Percentiles rank a stretch among this genome's conserved stretches.
Conservation (phyloP, 164 flowering plant genomes). For the Berberis thunbergii region DNA sequence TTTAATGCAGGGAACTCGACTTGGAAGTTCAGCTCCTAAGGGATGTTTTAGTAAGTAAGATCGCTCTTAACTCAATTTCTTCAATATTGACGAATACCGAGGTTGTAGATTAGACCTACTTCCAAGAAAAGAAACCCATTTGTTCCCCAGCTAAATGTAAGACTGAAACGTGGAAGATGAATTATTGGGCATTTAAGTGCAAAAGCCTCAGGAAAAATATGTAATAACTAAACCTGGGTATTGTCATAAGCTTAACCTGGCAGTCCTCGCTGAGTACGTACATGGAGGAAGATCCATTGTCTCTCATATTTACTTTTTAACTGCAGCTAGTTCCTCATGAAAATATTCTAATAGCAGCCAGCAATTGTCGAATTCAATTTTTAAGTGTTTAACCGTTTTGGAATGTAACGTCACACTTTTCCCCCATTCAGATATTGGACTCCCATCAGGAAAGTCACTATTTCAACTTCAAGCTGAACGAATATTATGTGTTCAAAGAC, state of each 20-base stretch:
- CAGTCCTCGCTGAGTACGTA: no score
- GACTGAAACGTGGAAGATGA: no score
- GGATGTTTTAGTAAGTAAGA: conserved; percentile 91
- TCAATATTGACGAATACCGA: background rate
- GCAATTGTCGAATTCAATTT: no score
- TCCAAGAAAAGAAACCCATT: no score
- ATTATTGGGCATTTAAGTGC: no score
- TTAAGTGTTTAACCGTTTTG: background rate
- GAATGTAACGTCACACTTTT: background rate
- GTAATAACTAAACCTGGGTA: no score
- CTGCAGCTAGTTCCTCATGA: no score
- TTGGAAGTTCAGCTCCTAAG: conserved; percentile 98
- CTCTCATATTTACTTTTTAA: background rate
- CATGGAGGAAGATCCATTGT: background rate
- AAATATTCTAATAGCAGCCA: no score
- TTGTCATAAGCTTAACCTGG: no score
- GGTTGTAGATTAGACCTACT: background rate
- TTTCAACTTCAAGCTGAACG: conserved; percentile 98
- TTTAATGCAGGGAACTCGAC: conserved; percentile 82
- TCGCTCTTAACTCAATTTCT: conserved; percentile 1
- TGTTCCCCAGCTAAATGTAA: no score
- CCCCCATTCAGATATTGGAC: conserved; percentile 65
- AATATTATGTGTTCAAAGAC: conserved; percentile 72
- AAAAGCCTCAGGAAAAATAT: no score
- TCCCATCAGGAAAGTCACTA: conserved; percentile 96